phyloP scores from a whole-genome alignment of 495 filamentous ascomycete species.

The Penicillium egyptiacum region DNA sequence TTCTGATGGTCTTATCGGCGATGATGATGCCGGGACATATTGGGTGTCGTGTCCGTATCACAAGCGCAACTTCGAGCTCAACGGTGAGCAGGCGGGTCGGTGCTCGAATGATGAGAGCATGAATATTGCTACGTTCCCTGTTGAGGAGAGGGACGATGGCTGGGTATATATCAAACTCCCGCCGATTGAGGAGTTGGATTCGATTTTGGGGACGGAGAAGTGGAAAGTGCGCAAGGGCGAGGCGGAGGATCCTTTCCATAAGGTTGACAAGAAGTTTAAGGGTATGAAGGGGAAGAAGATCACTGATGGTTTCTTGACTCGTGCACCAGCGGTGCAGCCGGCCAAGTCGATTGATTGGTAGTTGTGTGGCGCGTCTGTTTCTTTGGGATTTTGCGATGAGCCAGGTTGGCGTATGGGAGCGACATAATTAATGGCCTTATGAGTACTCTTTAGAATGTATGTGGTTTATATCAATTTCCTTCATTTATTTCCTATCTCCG shows the following conservation, averaged over 20 bases:
- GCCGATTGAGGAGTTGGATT: conserved; percentile 81
- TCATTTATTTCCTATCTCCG: not conserved
- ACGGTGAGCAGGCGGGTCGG: conserved; percentile 62
- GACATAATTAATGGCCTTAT: not conserved
- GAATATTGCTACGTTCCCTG: conserved; percentile 83
- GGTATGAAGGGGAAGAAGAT: conserved; percentile 59
- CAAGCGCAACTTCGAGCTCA: conserved; percentile 87
- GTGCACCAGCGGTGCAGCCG: conserved; percentile 42
- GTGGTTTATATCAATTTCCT: not conserved
- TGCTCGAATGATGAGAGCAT: conserved; percentile 76
- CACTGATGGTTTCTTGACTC: conserved; percentile 44
- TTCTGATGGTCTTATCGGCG: conserved; percentile 84
- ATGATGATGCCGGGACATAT: conserved; percentile 61
- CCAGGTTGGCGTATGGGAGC: not conserved
- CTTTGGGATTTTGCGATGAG: not conserved
- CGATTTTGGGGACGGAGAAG: conserved; percentile 72
- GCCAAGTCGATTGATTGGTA: conserved; percentile 70
- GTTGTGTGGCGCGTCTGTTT: not conserved
- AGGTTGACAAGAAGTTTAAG: conserved; percentile 66
- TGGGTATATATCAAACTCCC: conserved; percentile 87
- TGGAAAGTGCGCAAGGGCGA: conserved; percentile 84
- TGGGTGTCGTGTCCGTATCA: conserved; percentile 92
- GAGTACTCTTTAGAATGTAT: not conserved
- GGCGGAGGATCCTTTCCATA: conserved; percentile 60
- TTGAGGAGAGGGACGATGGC: conserved; percentile 75